Evolutionary conservation across 768 basidiomycete genomes (phyloP).

Genomic region (Tubosaeta sp.): DNA sequence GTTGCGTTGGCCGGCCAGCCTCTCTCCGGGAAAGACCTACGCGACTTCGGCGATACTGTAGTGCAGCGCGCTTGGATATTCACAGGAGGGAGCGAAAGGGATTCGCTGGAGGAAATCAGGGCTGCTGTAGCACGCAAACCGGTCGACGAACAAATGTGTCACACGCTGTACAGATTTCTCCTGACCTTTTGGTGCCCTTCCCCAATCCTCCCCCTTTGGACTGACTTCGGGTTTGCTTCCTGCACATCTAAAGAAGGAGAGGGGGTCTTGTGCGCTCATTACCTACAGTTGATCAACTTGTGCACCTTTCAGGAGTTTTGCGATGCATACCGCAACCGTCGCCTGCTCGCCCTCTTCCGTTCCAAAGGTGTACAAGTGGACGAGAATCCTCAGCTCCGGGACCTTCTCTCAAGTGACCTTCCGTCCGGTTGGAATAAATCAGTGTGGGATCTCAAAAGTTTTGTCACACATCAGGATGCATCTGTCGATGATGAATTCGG

Average conservation of each 20-base stretch:
- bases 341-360: conserved; percentile 6
- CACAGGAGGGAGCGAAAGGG: conserved; percentile 4
- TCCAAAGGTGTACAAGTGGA: background rate
- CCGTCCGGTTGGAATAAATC: conserved; percentile 2
- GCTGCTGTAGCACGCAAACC: background rate
- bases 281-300: conserved; percentile 2
- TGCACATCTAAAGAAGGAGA: conserved; percentile 11
- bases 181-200: background rate
- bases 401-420: background rate
- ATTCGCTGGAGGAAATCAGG: background rate
- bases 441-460: conserved; percentile 12
- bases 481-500: background rate
- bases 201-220: conserved; percentile 4
- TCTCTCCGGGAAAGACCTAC: background rate
- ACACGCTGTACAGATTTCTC: background rate
- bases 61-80: conserved; percentile 4
- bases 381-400: background rate
- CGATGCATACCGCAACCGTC: background rate
- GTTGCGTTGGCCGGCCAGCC: conserved; percentile 14
- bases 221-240: conserved; percentile 18
- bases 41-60: background rate
- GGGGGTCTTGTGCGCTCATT: background rate
- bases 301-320: conserved; percentile 13
- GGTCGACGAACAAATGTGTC: background rate
- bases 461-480: background rate